A percentile compares a stretch with the other conserved stretches of the same genome.
Evolutionary conservation across 2,329 filamentous ascomycete species (phyloP).

Genomic region (Zarea fungicola): DNA sequence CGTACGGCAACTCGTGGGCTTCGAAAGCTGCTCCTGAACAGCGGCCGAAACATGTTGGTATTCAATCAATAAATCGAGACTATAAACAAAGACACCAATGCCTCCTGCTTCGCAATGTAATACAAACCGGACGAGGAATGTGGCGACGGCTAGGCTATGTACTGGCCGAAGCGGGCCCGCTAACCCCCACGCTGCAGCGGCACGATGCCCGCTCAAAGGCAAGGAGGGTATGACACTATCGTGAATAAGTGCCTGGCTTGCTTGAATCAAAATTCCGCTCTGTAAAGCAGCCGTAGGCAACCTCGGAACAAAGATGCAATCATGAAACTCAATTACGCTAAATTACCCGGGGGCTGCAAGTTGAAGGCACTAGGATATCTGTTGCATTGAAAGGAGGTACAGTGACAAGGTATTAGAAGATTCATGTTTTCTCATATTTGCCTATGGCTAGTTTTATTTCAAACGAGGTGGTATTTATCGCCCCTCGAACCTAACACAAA

Average conservation of each 20-base stretch:
- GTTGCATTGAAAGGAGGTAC: too few species aligned
- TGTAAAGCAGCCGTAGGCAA: too few species aligned
- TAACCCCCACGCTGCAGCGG: slow-evolving; percentile 8
- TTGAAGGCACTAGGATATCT: too few species aligned
- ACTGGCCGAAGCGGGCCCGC: neutral
- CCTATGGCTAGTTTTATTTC: slow-evolving; percentile 30
- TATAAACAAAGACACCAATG: neutral
- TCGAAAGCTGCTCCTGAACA: neutral
- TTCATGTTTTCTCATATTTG: slow-evolving; percentile 33
- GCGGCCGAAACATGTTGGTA: neutral
- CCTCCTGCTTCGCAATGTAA: too few species aligned
- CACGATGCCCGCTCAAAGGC: neutral
- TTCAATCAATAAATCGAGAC: neutral
- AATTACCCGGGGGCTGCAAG: too few species aligned
- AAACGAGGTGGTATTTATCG: slow-evolving; percentile 17
- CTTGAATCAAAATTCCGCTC: too few species aligned
- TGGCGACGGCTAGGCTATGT: too few species aligned
- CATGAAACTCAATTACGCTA: too few species aligned
- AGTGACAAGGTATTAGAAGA: slow-evolving; percentile 18
- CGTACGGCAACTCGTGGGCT: neutral
- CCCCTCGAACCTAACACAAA: slow-evolving; percentile 24
- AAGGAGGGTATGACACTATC: too few species aligned
- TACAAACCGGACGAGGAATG: too few species aligned
- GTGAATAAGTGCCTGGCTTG: too few species aligned
- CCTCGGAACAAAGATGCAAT: too few species aligned